Conservation (phyloP, 441 rosid genomes). For the Sinapis alba region DNA sequence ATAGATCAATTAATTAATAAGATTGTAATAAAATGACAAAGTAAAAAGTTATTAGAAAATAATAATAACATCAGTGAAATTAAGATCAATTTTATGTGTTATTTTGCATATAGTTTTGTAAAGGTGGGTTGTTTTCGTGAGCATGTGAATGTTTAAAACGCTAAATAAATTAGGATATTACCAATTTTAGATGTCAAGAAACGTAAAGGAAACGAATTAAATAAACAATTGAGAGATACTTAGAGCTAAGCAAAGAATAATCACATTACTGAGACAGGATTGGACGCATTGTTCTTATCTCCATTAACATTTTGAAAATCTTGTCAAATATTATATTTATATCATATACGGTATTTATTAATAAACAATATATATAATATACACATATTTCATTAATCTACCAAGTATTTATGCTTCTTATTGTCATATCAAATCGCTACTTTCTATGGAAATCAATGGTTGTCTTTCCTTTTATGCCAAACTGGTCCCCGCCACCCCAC, state of each 20-base stretch:
- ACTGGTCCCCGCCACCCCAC: no score
- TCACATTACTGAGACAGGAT: slow-evolving; percentile 26
- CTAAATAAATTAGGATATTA: not conserved
- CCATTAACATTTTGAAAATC: slow-evolving; percentile 35
- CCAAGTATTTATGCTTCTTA: slow-evolving; percentile 29
- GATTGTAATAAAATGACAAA: no score
- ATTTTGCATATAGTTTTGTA: not conserved
- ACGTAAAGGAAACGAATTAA: slow-evolving; percentile 9
- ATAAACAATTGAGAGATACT: slow-evolving; percentile 29
- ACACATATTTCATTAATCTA: slow-evolving; percentile 1
- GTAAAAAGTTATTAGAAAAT: no score
- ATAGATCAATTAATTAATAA: no score
- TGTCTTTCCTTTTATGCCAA: slow-evolving; percentile 16
- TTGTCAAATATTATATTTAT: slow-evolving; percentile 21
- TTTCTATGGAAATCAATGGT: slow-evolving; percentile 27
- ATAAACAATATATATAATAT: not conserved
- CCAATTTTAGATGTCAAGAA: slow-evolving; percentile 4
- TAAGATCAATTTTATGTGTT: no score
- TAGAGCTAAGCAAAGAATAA: slow-evolving; percentile 24
- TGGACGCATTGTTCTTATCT: slow-evolving; percentile 34
- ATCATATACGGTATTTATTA: not conserved
- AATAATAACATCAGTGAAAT: no score
- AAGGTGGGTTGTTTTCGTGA: not conserved
- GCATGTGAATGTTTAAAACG: not conserved
- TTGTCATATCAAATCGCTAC: slow-evolving; percentile 29